phyloP scores from a whole-genome alignment of 495 filamentous ascomycete species.

The Xanthoparmelia taractica region DNA sequence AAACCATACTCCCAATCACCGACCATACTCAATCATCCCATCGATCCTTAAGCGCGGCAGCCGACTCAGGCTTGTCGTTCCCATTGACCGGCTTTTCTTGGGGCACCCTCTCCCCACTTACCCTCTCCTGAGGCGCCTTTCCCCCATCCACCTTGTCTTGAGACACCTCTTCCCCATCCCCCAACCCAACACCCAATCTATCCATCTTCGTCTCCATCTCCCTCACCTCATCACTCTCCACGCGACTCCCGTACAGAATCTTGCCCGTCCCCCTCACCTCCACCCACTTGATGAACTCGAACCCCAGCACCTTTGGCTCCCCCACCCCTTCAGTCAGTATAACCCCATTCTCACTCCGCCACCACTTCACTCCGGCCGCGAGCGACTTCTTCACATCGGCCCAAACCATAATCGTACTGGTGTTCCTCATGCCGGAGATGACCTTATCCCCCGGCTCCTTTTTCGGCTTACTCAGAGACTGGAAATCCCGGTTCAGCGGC shows the following conservation, averaged over 20 bases:
- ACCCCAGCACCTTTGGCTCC: slow-evolving; percentile 43
- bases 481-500: slow-evolving; percentile 23
- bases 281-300: slow-evolving; percentile 45
- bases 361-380: slow-evolving; percentile 65
- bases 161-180: neutral
- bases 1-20: no score
- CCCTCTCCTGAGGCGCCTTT: neutral
- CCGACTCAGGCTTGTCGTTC: neutral
- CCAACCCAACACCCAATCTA: neutral
- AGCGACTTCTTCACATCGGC: slow-evolving; percentile 64
- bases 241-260: slow-evolving; percentile 5
- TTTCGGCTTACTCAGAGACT: slow-evolving; percentile 8
- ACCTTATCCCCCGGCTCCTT: slow-evolving; percentile 38
- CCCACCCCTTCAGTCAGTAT: slow-evolving; percentile 41
- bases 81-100: neutral
- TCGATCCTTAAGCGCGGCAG: slow-evolving; percentile 10
- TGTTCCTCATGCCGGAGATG: slow-evolving; percentile 75
- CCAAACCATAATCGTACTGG: slow-evolving; percentile 66
- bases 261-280: slow-evolving; percentile 30
- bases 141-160: neutral
- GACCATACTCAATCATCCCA: slow-evolving; percentile 15
- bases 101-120: neutral
- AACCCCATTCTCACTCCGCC: slow-evolving; percentile 80
- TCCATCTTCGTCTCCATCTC: slow-evolving; percentile 9
- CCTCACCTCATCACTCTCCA: slow-evolving; percentile 5